Evolutionary conservation across 257 asterid species (phyloP), one percentile per base, ranked within the genome.

Genomic region (Nicotiana sylvestris): DNA sequence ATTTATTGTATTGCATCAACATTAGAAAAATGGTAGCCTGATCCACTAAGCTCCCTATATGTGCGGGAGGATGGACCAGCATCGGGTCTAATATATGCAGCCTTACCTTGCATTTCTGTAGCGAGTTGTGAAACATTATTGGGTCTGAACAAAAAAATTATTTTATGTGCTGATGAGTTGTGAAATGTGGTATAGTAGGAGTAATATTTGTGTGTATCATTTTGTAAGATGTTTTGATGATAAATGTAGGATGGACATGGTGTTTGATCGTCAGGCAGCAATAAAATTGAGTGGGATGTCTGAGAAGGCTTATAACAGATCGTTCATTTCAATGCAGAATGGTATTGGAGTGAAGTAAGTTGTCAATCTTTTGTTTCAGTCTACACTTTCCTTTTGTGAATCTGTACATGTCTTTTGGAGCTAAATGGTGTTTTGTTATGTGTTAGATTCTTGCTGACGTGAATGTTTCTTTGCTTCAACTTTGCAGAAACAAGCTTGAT

Each of bases 271-370:
- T 8, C 95, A 90, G 39, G 76, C 84, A 2, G 99, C 98, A 9
- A 88, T 92, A 80, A 91, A 82, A 81, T 35, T 96, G 88, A 93
- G 98, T 82, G 99, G 99, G 51, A 89, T 96, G 90, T 89, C 96
- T 13, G 99, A 96, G 86, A 90, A 86, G 91, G 99, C 98, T 61
- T 96, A 96, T 37, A 90, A 86, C 81, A 84, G 99, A 87, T 93
- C 97, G 80, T 94, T 96, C 76, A 96, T 89, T 87, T 88, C 97
- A 46, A 93, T 96, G 98, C 98, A 93, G 89, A 94, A 93, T 84
- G 97, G 97, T 65, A 87, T 96, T 81, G 98, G 98, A 64, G 84
- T 96, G 79, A 94, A 92, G 99, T 96, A 1, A 81, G 97, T 84
- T 16, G 61, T 85, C 61, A 58, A 77, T 6, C 15, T 76, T 65